Percentiles rank a stretch among this genome's conserved stretches.
Conservation (phyloP, 2,329 filamentous ascomycete genomes). For the Acarospora socialis region DNA sequence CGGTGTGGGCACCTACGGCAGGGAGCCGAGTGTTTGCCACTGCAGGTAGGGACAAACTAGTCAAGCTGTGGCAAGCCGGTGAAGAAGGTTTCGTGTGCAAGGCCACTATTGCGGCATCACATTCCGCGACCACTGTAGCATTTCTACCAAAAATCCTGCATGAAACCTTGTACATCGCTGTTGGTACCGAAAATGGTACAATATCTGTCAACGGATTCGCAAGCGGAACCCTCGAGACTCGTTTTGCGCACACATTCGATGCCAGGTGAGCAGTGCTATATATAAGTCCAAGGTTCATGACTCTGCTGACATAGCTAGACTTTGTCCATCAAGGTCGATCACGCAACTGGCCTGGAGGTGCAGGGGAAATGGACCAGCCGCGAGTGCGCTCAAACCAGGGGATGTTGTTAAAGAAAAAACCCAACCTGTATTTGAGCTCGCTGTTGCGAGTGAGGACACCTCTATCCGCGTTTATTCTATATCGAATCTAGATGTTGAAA, state of each 20-base stretch:
- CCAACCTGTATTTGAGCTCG: conserved; percentile 26
- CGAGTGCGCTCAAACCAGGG: conserved; percentile 2
- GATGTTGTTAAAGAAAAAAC: conserved; percentile 11
- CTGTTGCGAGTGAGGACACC: conserved; percentile 32
- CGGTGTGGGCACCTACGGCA: conserved; percentile 56
- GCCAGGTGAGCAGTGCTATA: conserved; percentile 12
- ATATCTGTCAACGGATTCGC: conserved; percentile 29
- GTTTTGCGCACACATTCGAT: conserved; percentile 21
- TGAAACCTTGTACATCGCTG: conserved; percentile 26
- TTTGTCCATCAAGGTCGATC: conserved; percentile 49
- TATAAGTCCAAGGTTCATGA: conserved; percentile 1
- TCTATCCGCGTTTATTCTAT: conserved; percentile 21
- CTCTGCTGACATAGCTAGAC: conserved; percentile 20
- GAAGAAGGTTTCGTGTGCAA: conserved; percentile 36
- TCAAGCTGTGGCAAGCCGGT: conserved; percentile 51
- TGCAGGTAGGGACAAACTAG: conserved; percentile 74
- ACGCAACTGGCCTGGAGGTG: conserved; percentile 58
- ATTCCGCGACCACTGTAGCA: conserved; percentile 57
- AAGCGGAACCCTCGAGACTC: conserved; percentile 19
- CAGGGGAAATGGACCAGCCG: no score
- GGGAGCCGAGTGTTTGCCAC: conserved; percentile 55
- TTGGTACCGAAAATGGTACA: conserved; percentile 33
- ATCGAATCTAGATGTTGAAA: no score
- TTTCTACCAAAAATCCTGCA: conserved; percentile 34
- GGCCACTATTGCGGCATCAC: conserved; percentile 38